These are phyloP conservation scores for Fusarium sp. DNA, from an alignment of 2,329 filamentous ascomycete genomes.

Conservation along the genomic window DNA sequence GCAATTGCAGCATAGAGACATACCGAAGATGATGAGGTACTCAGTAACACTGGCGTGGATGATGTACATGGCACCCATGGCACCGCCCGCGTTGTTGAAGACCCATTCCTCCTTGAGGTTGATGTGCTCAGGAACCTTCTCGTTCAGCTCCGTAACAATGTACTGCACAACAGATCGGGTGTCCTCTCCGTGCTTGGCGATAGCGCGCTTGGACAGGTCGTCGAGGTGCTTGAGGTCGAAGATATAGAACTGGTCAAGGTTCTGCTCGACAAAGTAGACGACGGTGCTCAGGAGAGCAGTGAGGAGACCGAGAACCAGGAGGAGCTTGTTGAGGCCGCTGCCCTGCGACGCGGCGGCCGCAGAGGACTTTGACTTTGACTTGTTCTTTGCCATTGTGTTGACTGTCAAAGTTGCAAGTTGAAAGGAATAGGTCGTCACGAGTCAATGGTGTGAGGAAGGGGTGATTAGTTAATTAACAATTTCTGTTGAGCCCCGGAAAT, in stretches of 20 bases:
- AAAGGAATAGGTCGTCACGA: background rate
- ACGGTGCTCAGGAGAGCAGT: slow-evolving; percentile 65
- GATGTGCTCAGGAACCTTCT: slow-evolving; percentile 64
- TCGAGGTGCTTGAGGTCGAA: slow-evolving; percentile 77
- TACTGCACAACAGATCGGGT: slow-evolving; percentile 74
- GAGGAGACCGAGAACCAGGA: slow-evolving; percentile 63
- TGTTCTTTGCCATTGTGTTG: slow-evolving; percentile 30
- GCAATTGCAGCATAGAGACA: background rate
- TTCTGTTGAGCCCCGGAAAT: slow-evolving; percentile 35
- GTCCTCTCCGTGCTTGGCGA: slow-evolving; percentile 78
- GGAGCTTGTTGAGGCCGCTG: slow-evolving; percentile 51
- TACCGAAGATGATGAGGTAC: slow-evolving; percentile 87
- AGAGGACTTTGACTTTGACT: slow-evolving; percentile 36
- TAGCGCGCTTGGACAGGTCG: slow-evolving; percentile 72
- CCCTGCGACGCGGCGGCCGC: slow-evolving; percentile 33
- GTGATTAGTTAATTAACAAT: background rate
- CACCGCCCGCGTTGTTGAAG: slow-evolving; percentile 91
- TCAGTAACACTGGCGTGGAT: slow-evolving; percentile 92
- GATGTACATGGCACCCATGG: slow-evolving; percentile 92
- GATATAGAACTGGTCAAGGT: slow-evolving; percentile 76
- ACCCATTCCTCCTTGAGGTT: slow-evolving; percentile 85
- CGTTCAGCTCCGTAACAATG: slow-evolving; percentile 75
- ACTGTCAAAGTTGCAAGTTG: slow-evolving; percentile 3
- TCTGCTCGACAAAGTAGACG: slow-evolving; percentile 67
- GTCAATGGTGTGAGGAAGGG: slow-evolving; percentile 2